These are phyloP conservation scores for Primulina tabacum DNA, from an alignment of 257 asterid species.

Conservation along the genomic window DNA sequence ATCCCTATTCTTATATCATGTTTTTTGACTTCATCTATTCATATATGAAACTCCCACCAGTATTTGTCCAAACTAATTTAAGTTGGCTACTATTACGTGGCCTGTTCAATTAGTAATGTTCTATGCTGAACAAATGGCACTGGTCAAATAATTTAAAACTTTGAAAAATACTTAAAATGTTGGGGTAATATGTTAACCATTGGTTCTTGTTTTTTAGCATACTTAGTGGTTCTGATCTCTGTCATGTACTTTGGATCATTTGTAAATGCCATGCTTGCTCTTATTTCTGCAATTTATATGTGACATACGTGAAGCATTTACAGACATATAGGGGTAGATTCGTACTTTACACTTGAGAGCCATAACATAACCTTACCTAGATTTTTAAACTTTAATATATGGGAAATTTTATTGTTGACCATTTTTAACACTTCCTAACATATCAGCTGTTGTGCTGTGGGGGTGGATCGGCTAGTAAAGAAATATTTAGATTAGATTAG, in stretches of 20 bases:
- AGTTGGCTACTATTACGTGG: neutral
- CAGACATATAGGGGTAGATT: neutral
- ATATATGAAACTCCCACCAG: neutral
- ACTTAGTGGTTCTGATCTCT: neutral
- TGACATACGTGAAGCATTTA: no score
- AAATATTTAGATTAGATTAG: no score
- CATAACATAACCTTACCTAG: neutral
- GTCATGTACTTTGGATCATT: neutral
- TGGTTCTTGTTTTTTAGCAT: neutral
- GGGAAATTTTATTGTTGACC: no score
- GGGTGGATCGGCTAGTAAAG: no score
- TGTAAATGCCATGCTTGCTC: neutral
- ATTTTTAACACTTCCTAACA: neutral
- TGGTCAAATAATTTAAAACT: neutral
- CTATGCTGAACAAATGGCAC: neutral
- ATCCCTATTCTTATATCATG: conserved; percentile 1
- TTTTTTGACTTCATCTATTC: conserved; percentile 4
- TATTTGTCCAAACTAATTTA: neutral
- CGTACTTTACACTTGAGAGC: neutral
- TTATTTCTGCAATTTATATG: neutral
- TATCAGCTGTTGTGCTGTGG: neutral
- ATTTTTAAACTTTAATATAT: no score
- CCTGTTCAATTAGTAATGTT: neutral
- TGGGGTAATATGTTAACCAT: neutral
- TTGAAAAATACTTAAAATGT: neutral